phyloP scores from a whole-genome alignment of 176 grass and related monocot species.

The Raddia guianensis region DNA sequence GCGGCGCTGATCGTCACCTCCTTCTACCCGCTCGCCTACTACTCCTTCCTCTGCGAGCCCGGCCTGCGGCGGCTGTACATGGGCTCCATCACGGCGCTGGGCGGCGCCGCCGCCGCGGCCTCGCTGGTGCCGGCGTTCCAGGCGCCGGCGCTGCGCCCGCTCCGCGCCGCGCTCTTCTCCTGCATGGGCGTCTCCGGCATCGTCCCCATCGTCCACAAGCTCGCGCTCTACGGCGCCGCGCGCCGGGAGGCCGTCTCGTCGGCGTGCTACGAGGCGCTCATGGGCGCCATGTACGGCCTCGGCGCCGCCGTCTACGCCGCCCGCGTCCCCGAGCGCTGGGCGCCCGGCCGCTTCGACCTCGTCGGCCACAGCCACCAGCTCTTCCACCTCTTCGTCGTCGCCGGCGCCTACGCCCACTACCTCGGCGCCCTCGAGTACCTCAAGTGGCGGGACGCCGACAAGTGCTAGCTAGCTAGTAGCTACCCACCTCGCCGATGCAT shows the following conservation, averaged over 20 bases:
- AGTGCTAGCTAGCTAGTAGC: conserved; percentile 33
- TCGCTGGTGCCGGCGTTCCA: conserved; percentile 74
- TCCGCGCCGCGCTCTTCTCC: conserved; percentile 70
- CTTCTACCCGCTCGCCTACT: conserved; percentile 86
- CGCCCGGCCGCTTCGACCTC: conserved; percentile 73
- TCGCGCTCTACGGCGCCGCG: conserved; percentile 34
- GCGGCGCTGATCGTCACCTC: conserved; percentile 78
- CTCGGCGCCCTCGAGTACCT: conserved; percentile 75
- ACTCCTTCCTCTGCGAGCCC: conserved; percentile 70
- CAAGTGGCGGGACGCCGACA: conserved; percentile 79
- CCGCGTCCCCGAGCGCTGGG: conserved; percentile 83
- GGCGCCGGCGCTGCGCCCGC: conserved; percentile 54
- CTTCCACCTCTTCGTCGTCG: conserved; percentile 84
- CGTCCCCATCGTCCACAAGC: conserved; percentile 72
- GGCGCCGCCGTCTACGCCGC: conserved; percentile 65
- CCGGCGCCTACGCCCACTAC: conserved; percentile 81
- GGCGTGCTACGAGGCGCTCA: conserved; percentile 58
- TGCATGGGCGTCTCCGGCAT: conserved; percentile 73
- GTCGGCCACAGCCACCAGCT: conserved; percentile 92
- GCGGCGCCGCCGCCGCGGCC: conserved; percentile 37
- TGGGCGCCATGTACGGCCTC: conserved; percentile 69
- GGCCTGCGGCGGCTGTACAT: conserved; percentile 56
- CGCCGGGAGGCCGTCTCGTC: conserved; percentile 49
- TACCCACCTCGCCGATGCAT: too few species aligned
- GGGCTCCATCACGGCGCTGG: conserved; percentile 61